Evolutionary conservation across 371 early-diverging fungal genomes (phyloP).

Genomic region (Globomyces sp.): DNA sequence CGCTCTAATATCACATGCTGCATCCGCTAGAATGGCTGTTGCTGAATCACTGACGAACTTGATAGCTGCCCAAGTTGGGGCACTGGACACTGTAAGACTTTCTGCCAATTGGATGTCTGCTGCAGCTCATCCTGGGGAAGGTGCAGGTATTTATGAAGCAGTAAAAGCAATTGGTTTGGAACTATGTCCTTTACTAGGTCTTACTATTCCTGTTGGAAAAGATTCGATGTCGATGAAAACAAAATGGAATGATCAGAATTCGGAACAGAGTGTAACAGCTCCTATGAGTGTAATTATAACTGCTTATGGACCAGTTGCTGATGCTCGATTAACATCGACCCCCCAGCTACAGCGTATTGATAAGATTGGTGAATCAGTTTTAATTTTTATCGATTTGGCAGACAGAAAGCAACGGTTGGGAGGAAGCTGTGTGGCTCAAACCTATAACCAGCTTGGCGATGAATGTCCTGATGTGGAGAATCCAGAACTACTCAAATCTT

Average conservation of each 20-base stretch:
- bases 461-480: slow-evolving; percentile 87
- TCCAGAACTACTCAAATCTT: slow-evolving; percentile 62
- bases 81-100: slow-evolving; percentile 72
- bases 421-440: slow-evolving; percentile 91
- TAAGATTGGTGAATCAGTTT: slow-evolving; percentile 47
- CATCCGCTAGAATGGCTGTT: slow-evolving; percentile 94
- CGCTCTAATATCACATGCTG: slow-evolving; percentile 80
- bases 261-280: slow-evolving; percentile 50
- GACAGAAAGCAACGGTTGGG: slow-evolving; percentile 83
- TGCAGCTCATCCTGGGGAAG: slow-evolving; percentile 87
- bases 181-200: slow-evolving; percentile 85
- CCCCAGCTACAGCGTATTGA: slow-evolving; percentile 67
- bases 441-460: slow-evolving; percentile 80
- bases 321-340: slow-evolving; percentile 82
- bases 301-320: slow-evolving; percentile 81
- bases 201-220: slow-evolving; percentile 96
- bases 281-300: slow-evolving; percentile 91
- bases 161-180: slow-evolving; percentile 92
- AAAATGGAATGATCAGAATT: slow-evolving; percentile 65
- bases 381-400: slow-evolving; percentile 84
- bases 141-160: slow-evolving; percentile 87
- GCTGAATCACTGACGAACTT: slow-evolving; percentile 89
- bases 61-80: slow-evolving; percentile 78
- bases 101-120: slow-evolving; percentile 98
- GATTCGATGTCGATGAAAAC: slow-evolving; percentile 99